Evolutionary conservation across 208 protist genomes (phyloP), one percentile per base, ranked within the genome.

Genomic region (Blechomonas ayalai): DNA sequence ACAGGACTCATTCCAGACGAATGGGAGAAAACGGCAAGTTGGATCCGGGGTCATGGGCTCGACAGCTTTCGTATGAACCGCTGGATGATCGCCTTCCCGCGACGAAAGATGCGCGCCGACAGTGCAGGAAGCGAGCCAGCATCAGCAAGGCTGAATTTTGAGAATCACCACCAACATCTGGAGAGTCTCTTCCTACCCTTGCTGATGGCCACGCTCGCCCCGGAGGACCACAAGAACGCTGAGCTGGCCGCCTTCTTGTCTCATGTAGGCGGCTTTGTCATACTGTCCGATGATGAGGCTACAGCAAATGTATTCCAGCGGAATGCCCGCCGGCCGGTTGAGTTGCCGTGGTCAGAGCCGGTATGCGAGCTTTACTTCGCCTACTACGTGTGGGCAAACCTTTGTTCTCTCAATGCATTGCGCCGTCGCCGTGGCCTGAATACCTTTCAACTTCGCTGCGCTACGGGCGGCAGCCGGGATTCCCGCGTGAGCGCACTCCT

Each of bases 371-470:
- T 74, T 5, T 90, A 90, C 60, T 77, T 90, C 39, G 59, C 65
- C 26, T 98, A 97, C 70, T 98, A 99, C 70, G 76, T 99, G 20
- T 99, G 96, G 76, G 94, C 97, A 12, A 99, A 99, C 71, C 50
- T 99, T 6, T 67, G 68, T 46, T 78, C 83, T 1, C 87, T 99
- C 9, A 99, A 99, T 66, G 62, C 82, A 18, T 82, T 98, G 31
- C 78, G 97, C 38, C 55, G 60, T 0, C 60, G 70, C 0, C 72
- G 79, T 16, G 83, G 89, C 23, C 53, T 96, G 20, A 97, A 96
- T 55, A 89, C 78, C 10, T 94, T 99, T 41, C 59, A 81, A 33
- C 77, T 98, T 9, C 90, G 98, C 28, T 91, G 95, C n/a, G 82
- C 97, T 59, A 70, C 67, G 16, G 96, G 93, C 36, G 39, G 35